Base-by-base conservation (phyloP, 352 stramenopile genomes). In the Peronosclerospora sorghi region DNA sequence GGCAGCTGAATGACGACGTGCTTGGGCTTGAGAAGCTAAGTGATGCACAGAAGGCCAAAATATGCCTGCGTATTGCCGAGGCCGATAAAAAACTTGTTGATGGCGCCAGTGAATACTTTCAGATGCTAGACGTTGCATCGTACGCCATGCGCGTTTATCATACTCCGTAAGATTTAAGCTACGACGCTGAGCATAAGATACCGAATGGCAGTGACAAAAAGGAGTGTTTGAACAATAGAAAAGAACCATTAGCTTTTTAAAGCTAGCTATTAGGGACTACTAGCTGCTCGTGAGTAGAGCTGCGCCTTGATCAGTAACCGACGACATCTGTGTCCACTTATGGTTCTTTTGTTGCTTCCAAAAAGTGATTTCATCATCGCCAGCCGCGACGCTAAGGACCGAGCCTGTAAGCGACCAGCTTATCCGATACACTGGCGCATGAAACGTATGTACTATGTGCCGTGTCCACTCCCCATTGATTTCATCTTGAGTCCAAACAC, bases 81-180 rank as follows among this genome's bases (percentile, higher is more conserved):
- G 87, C 88, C 7, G 94, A 98, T 71, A 97, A 97, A 61, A 88
- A 83, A 44, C 85, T 99, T 34, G 83, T 97, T 9, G 93, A 98
- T 55, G 93, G 93, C 17, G 91, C 86, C 10, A 96, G 95, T 68
- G 96, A 98, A 51, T 71, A 94, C 45, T 91, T 99, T 59, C 95
- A 98, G 64, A 70, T 98, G 32, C 75, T 98, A 62, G 87, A 96
- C 50, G 85, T 99, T 13, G 78, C 74, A 39, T 87, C 80, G 8
- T 86, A 73, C 51, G 78, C 93, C 37, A 88, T 92, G 74, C 67
- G 74, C 29, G 55, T 73, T 10, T 89, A 81, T 48, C 67, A 89
- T 55, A 54, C 45, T 18, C 29, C 41, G 19, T 62, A 45, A n/a
- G n/a, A n/a, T n/a, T n/a, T n/a, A n/a, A n/a, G n/a, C n/a, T n/a